phyloP scores from a whole-genome alignment of 768 basidiomycete species.

The Boletus bicolor region DNA sequence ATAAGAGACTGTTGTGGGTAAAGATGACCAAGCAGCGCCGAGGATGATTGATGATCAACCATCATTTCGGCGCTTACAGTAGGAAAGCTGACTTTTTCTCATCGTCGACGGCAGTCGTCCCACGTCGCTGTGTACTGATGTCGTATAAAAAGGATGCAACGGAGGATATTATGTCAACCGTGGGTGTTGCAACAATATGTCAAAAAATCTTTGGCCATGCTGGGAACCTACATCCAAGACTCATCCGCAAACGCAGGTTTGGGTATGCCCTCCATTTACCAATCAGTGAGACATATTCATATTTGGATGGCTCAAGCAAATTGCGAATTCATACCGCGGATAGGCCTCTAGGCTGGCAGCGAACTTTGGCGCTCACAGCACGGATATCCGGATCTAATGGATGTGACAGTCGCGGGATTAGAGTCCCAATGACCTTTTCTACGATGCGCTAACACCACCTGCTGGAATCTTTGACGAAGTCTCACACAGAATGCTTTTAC shows the following conservation, averaged over 20 bases:
- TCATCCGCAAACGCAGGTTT: too few relatives aligned
- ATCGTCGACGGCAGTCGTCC: not conserved
- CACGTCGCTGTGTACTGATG: not conserved
- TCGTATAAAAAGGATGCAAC: too few relatives aligned
- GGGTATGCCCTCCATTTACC: too few relatives aligned
- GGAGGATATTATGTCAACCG: too few relatives aligned
- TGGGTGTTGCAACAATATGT: too few relatives aligned
- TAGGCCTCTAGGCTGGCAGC: slow-evolving; percentile 1
- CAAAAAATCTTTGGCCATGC: too few relatives aligned
- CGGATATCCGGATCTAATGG: slow-evolving; percentile 12
- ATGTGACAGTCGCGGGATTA: slow-evolving; percentile 38
- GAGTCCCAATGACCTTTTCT: slow-evolving; percentile 42
- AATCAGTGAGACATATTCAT: not conserved
- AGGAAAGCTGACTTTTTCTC: not conserved
- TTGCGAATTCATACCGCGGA: slow-evolving; percentile 22
- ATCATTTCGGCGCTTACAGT: slow-evolving; percentile 4
- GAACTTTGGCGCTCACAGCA: slow-evolving; percentile 8
- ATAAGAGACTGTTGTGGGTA: not conserved
- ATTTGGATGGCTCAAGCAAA: not conserved
- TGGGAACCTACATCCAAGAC: too few relatives aligned
- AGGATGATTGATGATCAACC: not conserved
- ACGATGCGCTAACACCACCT: slow-evolving; percentile 41
- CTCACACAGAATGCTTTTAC: slow-evolving; percentile 1
- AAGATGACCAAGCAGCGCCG: not conserved
- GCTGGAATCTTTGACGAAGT: slow-evolving; percentile 25